A percentile compares a stretch with the other conserved stretches of the same genome.
Conservation (phyloP, 2,329 filamentous ascomycete species). For the Lecanoromycetidae sp. region DNA sequence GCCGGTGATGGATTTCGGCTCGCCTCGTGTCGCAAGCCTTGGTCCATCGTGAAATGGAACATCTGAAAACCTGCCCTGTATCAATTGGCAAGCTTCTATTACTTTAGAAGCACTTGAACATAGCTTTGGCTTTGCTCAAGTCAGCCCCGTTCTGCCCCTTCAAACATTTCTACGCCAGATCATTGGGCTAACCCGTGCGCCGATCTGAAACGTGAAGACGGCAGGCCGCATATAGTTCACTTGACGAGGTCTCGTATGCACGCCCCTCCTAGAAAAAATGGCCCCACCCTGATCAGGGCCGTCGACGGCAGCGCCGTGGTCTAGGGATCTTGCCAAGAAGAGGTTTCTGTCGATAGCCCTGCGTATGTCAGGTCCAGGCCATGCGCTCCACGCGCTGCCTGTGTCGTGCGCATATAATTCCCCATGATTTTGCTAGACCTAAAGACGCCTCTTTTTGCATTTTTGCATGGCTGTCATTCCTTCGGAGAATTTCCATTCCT, state of each 20-base stretch:
- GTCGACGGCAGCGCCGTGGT: too few relatives aligned
- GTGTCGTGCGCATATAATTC: slow-evolving; percentile 3
- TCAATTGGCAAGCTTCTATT: not conserved
- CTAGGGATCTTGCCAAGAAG: too few relatives aligned
- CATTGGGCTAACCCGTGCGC: slow-evolving; percentile 6
- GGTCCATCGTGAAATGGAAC: too few relatives aligned
- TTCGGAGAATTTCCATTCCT: slow-evolving; percentile 9
- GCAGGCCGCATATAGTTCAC: not conserved
- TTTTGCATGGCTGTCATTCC: not conserved
- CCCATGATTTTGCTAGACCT: not conserved
- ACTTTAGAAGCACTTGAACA: too few relatives aligned
- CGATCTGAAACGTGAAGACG: slow-evolving; percentile 5
- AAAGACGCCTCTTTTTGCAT: not conserved
- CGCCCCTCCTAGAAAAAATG: not conserved
- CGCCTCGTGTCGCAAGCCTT: too few relatives aligned
- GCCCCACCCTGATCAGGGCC: not conserved
- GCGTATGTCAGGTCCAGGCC: not conserved
- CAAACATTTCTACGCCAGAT: not conserved
- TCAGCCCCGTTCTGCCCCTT: not conserved
- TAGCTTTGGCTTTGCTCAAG: not conserved
- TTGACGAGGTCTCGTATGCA: not conserved
- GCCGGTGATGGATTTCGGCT: not conserved
- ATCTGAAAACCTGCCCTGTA: not conserved
- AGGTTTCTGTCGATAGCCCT: too few relatives aligned
- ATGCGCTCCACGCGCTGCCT: not conserved